Evolutionary conservation across 140 eudicot species (phyloP), one percentile per base, ranked within the genome.

Genomic region (Flaveria floridana): DNA sequence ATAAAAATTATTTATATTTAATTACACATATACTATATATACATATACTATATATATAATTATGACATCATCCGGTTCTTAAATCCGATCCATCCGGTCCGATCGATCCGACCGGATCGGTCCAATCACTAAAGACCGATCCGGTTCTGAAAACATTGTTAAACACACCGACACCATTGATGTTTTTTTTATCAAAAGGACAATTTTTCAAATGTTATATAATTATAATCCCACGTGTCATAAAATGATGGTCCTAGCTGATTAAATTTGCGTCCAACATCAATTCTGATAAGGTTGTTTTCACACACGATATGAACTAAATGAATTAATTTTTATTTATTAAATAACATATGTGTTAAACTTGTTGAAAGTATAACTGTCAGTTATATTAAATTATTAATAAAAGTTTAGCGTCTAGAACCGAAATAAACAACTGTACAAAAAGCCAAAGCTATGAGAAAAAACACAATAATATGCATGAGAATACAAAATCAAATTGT

Each of bases 401-500:
- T 44, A 8, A 8, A 14, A 44, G 13, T 8, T 44, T 44, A 44
- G 13, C 13, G 13, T 44, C 12, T 44, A 44, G 2, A 44, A 44
- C 50, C 13, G 50, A 44, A 44, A 44, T 44, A 44, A 44, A 44
- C 13, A 44, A 44, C 12, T 7, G 13, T 11, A 10, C 12, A 44
- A 44, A 44, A 44, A 44, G 50, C 50, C 50, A 44, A 55, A 55
- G 25, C 11, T 55, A 55, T 18, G 23, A 16, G 8, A 55, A 16
- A 55, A 16, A 16, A 0, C 13, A 9, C 11, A 9, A 9, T 21
- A 25, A 12, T 12, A 21, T 21, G 23, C 23, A 21, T 68, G 2
- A 68, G 41, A 68, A 19, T 68, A 8, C 39, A 11, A 68, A 68
- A 68, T 68, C 39, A 68, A 68, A 20, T 68, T 68, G 57, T 68